Percentiles rank a stretch among this genome's conserved stretches.
Conservation (phyloP, 179 eudicot species). For the Amaranthus tricolor region DNA sequence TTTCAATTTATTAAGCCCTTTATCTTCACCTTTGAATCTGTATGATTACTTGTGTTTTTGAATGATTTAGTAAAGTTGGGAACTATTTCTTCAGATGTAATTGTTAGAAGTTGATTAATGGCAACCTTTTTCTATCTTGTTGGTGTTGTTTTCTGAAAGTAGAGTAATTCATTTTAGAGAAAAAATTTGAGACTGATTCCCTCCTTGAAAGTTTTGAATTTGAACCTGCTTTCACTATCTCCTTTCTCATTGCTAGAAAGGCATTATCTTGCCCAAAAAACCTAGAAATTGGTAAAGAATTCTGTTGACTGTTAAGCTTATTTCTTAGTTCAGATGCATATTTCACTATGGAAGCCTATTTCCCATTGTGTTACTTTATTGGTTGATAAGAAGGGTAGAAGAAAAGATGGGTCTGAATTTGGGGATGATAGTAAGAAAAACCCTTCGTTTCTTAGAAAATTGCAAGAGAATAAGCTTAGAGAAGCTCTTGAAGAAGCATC, state of each 20-base stretch:
- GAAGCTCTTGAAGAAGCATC: conserved; percentile 98
- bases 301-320: not conserved
- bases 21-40: conserved; percentile 25
- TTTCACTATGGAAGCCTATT: conserved; percentile 94
- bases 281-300: conserved; percentile 6
- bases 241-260: conserved; percentile 8
- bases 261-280: not conserved
- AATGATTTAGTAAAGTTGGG: conserved; percentile 24
- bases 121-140: conserved; percentile 8
- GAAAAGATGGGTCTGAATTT: conserved; percentile 55
- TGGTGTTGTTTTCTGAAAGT: conserved; percentile 9
- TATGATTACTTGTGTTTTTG: conserved; percentile 21
- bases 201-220: conserved; percentile 31
- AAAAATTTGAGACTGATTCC: conserved; percentile 27
- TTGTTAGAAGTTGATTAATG: conserved; percentile 13
- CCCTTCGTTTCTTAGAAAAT: conserved; percentile 58
- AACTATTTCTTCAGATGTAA: not conserved
- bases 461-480: conserved; percentile 80
- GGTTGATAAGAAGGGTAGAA: conserved; percentile 75
- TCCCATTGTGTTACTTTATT: conserved; percentile 84
- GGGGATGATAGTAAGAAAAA: conserved; percentile 52
- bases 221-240: conserved; percentile 19
- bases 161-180: conserved; percentile 18
- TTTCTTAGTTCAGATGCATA: conserved; percentile 64
- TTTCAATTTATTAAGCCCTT: not conserved